Evolutionary conservation across 345 rosid genomes (phyloP).

Genomic region (Salix exigua): DNA sequence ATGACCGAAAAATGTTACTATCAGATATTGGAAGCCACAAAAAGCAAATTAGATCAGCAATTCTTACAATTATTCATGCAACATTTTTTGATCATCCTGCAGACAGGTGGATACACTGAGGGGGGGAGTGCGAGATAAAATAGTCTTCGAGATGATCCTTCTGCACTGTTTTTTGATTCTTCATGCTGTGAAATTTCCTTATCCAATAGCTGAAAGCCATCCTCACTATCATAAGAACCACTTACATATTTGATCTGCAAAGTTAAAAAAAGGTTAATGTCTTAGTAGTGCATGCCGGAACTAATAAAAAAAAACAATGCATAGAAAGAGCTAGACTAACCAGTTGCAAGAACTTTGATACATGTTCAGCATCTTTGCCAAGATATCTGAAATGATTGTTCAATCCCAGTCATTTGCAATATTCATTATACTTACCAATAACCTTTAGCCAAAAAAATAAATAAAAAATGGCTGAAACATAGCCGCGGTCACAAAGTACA

Average conservation of each 20-base stretch:
- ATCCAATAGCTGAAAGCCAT: constrained; percentile 74
- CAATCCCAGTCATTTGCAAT: constrained; percentile 6
- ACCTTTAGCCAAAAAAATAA: not conserved
- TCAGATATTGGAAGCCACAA: not conserved
- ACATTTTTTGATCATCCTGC: constrained; percentile 77
- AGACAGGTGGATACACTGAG: constrained; percentile 85
- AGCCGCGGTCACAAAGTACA: not conserved
- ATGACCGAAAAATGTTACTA: not conserved
- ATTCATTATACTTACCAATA: constrained; percentile 2
- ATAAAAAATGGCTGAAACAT: not conserved
- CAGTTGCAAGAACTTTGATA: constrained; percentile 71
- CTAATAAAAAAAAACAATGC: not conserved
- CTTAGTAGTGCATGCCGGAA: constrained; percentile 9
- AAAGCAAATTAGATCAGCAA: not conserved
- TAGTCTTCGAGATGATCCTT: constrained; percentile 80
- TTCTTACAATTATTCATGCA: constrained; percentile 89
- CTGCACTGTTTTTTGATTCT: constrained; percentile 49
- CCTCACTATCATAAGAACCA: constrained; percentile 78
- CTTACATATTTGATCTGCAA: constrained; percentile 86
- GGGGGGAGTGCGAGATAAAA: constrained; percentile 98
- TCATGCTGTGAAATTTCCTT: constrained; percentile 72
- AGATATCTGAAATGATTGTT: constrained; percentile 55
- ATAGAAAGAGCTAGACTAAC: constrained; percentile 39
- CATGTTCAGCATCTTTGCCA: constrained; percentile 47
- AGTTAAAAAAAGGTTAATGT: constrained; percentile 1